Evolutionary conservation across 192 early-diverging fungal genomes (phyloP), one percentile per base, ranked within the genome.

Genomic region (Coemansia sp.): DNA sequence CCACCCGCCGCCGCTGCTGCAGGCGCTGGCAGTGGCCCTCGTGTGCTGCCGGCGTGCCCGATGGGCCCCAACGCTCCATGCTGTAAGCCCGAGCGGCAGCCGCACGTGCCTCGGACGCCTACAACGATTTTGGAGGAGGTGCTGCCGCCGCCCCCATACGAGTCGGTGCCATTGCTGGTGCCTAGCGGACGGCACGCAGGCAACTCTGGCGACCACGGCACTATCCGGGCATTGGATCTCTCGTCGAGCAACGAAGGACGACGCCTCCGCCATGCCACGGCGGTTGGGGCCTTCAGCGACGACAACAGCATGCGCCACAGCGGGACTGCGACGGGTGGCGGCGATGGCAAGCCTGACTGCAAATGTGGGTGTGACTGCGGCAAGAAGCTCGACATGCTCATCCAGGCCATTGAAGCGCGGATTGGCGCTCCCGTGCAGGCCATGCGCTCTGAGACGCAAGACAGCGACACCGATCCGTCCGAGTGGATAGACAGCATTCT

Each of bases 311-410:
- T 47, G 45, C 45, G 31, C 45, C 31, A 47, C 27, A 40, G 52
- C 27, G 37, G 30, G 4, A 9, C 22, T 14, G 27, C 36, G 19
- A 30, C 41, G n/a, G n/a, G n/a, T 0, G 37, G 51, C 7, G 42
- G 41, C 1, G 38, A 27, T 11, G 58, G 65, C 13, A 33, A 52
- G 19, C 68, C 58, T 5, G 58, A 64, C 40, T 79, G 77, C 51
- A 50, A 46, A 9, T 79, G 77, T 33, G 77, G 77, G 9, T 79
- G 77, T 54, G 63, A 73, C 42, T 79, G 77, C 45, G 42, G 60
- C 35, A 33, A 53, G 23, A 50, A 63, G 33, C 66, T 79, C 17
- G 59, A 64, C 42, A 57, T 65, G 32, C 63, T 79, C 15, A 51
- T 73, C 23, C 61, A 56, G 2, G 60, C 65, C 0, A 68, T 76